Evolutionary conservation across 352 stramenopile species (phyloP).

Genomic region (Lagenidium giganteum): DNA sequence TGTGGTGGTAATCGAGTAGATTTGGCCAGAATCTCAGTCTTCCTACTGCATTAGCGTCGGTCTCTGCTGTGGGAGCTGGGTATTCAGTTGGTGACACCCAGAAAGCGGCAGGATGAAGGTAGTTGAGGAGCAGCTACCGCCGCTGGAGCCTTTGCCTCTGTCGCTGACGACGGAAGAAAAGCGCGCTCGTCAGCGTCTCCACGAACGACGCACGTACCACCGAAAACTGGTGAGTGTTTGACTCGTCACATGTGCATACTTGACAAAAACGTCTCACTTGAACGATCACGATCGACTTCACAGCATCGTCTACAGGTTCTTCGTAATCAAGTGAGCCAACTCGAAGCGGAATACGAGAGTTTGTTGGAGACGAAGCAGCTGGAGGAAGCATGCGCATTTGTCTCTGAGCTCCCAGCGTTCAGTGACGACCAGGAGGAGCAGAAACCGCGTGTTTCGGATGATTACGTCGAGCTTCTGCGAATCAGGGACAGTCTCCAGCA

Average conservation of each 20-base stretch:
- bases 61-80: too few species aligned
- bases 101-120: background rate
- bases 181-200: constrained; percentile 12
- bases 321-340: background rate
- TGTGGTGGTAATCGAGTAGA: constrained; percentile 1
- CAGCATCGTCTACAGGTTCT: constrained; percentile 1
- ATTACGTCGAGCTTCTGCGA: background rate
- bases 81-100: background rate
- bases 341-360: constrained; percentile 3
- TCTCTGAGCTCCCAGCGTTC: constrained; percentile 1
- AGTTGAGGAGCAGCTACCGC: background rate
- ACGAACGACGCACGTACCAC: constrained; percentile 19
- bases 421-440: background rate
- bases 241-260: background rate
- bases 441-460: background rate
- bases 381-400: too few species aligned
- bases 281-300: background rate
- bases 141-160: constrained; percentile 9
- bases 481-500: constrained; percentile 1
- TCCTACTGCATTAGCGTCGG: background rate
- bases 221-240: constrained; percentile 12
- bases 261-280: background rate
- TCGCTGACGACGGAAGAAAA: constrained; percentile 10
- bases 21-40: background rate
- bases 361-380: too few species aligned